These are phyloP conservation scores for Solanum pinnatisectum DNA, from an alignment of 257 asterid genomes.

Conservation along the genomic window DNA sequence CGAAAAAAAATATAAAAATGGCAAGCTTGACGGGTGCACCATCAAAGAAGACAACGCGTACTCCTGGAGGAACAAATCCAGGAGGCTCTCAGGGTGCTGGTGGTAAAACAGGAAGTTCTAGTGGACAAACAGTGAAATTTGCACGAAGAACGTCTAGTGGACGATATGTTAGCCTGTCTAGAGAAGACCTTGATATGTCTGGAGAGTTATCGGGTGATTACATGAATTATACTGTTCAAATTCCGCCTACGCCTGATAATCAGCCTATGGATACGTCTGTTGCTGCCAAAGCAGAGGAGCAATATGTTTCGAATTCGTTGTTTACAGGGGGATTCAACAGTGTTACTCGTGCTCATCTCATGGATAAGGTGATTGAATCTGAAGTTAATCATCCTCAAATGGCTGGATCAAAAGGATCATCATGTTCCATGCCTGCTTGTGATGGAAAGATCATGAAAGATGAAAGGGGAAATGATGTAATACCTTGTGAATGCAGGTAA, in stretches of 20 bases:
- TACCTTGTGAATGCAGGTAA: constrained; percentile 82
- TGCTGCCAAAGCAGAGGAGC: constrained; percentile 84
- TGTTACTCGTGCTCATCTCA: constrained; percentile 82
- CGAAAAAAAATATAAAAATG: constrained; percentile 1
- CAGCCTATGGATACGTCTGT: constrained; percentile 67
- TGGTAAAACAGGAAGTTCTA: constrained; percentile 1
- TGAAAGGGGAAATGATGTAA: constrained; percentile 65
- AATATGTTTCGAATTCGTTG: constrained; percentile 70
- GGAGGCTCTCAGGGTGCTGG: constrained; percentile 13
- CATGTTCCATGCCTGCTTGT: constrained; percentile 69
- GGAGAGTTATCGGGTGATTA: constrained; percentile 53
- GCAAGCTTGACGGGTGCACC: constrained; percentile 41
- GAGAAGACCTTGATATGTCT: constrained; percentile 74
- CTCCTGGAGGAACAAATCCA: constrained; percentile 17
- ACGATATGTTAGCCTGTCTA: constrained; percentile 57
- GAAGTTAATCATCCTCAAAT: constrained; percentile 77
- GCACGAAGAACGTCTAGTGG: constrained; percentile 82
- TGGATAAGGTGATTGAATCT: constrained; percentile 89
- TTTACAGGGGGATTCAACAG: constrained; percentile 85
- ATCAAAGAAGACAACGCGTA: constrained; percentile 37
- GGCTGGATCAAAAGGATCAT: constrained; percentile 83
- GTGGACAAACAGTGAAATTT: constrained; percentile 64
- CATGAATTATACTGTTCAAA: constrained; percentile 73
- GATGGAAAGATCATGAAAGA: constrained; percentile 83
- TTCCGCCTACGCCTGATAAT: constrained; percentile 86